These are phyloP conservation scores for Xylaria castorea DNA, from an alignment of 495 filamentous ascomycete species.

Conservation along the genomic window DNA sequence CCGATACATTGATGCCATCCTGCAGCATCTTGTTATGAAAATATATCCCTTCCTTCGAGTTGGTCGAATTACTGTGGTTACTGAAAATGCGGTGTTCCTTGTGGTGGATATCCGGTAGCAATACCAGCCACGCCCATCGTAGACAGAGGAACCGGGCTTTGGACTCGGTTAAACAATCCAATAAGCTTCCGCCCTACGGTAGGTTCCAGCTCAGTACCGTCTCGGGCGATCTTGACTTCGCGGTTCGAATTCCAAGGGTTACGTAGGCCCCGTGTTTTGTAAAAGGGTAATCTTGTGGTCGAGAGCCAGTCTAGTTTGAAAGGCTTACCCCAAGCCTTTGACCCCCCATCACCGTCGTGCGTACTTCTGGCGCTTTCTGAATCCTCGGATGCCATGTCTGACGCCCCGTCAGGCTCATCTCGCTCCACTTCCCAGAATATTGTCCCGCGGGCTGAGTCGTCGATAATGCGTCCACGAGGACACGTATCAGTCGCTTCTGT, in stretches of 20 bases:
- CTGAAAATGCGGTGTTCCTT: constrained; percentile 33
- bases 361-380: constrained; percentile 43
- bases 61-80: constrained; percentile 16
- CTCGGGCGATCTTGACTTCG: constrained; percentile 95
- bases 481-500: constrained; percentile 82
- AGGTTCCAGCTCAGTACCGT: constrained; percentile 93
- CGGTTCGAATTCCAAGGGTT: constrained; percentile 97
- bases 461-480: constrained; percentile 87
- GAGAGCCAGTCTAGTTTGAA: constrained; percentile 94
- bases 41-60: neutral
- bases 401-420: constrained; percentile 50
- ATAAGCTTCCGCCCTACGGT: constrained; percentile 77
- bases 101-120: constrained; percentile 39
- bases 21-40: neutral
- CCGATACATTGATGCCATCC: neutral
- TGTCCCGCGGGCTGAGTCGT: constrained; percentile 89
- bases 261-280: constrained; percentile 85
- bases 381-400: constrained; percentile 47
- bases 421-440: constrained; percentile 95
- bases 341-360: constrained; percentile 47
- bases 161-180: constrained; percentile 73
- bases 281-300: constrained; percentile 85
- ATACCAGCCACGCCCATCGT: constrained; percentile 36
- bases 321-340: constrained; percentile 83
- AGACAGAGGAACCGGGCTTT: constrained; percentile 46